Evolutionary conservation across 306 rosid species (phyloP).

Genomic region (Sicyos baderoa): DNA sequence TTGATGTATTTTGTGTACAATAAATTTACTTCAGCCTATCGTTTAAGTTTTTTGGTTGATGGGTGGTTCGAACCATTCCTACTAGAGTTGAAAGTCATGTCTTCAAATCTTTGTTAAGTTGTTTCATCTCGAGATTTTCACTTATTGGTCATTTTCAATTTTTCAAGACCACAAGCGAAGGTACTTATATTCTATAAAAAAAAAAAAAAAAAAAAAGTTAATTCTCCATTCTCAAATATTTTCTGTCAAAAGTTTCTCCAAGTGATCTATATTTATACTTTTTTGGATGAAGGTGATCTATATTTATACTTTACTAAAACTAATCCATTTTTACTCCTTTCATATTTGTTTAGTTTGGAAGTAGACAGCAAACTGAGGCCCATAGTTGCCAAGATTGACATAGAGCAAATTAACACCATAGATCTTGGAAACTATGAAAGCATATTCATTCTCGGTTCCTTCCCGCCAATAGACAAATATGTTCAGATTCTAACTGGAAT

Average conservation of each 20-base stretch:
- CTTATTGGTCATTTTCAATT: too few species aligned
- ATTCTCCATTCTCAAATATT: background rate
- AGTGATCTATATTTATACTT: background rate
- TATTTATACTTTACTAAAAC: background rate
- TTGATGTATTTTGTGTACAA: background rate
- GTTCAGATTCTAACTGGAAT: conserved; percentile 41
- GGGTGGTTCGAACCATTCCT: too few species aligned
- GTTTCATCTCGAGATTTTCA: too few species aligned
- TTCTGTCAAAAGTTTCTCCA: background rate
- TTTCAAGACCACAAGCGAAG: too few species aligned
- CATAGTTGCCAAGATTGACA: conserved; percentile 30
- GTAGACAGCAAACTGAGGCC: conserved; percentile 20
- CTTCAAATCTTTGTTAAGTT: too few species aligned
- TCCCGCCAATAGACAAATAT: conserved; percentile 36
- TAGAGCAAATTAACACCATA: conserved; percentile 30
- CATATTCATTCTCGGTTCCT: conserved; percentile 41
- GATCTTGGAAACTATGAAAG: conserved; percentile 41
- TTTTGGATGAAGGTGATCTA: too few species aligned
- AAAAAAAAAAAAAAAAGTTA: background rate
- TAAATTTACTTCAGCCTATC: too few species aligned
- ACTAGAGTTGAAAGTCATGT: too few species aligned
- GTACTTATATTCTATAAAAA: too few species aligned
- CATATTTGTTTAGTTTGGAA: conserved; percentile 33
- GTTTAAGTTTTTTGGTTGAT: too few species aligned
- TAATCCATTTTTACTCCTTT: conserved; percentile 7